Conservation (phyloP, 106 monocot species). For the Amphibolis antarctica region DNA sequence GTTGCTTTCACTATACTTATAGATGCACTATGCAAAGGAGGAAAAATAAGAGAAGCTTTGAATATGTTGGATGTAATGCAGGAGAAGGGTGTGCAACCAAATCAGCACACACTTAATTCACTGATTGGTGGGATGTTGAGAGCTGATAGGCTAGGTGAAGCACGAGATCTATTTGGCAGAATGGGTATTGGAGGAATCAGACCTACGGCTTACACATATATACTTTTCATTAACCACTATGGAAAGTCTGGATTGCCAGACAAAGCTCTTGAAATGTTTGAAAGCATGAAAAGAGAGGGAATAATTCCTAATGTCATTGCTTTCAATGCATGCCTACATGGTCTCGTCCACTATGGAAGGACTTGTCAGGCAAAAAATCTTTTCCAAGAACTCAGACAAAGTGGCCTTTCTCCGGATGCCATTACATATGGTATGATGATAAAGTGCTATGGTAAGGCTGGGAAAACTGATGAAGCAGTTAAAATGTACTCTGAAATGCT, state of each 20-base stretch:
- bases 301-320: constrained; percentile 76
- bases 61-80: constrained; percentile 51
- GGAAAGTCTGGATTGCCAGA: constrained; percentile 50
- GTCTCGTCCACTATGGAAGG: constrained; percentile 57
- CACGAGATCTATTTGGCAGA: constrained; percentile 36
- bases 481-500: constrained; percentile 50
- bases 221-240: constrained; percentile 83
- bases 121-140: constrained; percentile 60
- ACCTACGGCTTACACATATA: constrained; percentile 50
- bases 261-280: constrained; percentile 47
- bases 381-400: constrained; percentile 44
- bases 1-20: constrained; percentile 54
- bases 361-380: constrained; percentile 49
- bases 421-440: constrained; percentile 89
- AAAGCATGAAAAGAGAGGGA: constrained; percentile 58
- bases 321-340: constrained; percentile 74
- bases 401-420: constrained; percentile 66
- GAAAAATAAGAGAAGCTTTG: constrained; percentile 56
- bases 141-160: constrained; percentile 39
- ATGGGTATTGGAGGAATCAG: constrained; percentile 42
- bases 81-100: constrained; percentile 45
- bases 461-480: constrained; percentile 54
- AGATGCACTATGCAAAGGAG: constrained; percentile 61
- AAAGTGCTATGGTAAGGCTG: constrained; percentile 69
- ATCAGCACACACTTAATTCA: constrained; percentile 48